These are phyloP conservation scores for Zygosaccharomyces siamensis DNA, from an alignment of 805 yeast species.

Conservation along the genomic window DNA sequence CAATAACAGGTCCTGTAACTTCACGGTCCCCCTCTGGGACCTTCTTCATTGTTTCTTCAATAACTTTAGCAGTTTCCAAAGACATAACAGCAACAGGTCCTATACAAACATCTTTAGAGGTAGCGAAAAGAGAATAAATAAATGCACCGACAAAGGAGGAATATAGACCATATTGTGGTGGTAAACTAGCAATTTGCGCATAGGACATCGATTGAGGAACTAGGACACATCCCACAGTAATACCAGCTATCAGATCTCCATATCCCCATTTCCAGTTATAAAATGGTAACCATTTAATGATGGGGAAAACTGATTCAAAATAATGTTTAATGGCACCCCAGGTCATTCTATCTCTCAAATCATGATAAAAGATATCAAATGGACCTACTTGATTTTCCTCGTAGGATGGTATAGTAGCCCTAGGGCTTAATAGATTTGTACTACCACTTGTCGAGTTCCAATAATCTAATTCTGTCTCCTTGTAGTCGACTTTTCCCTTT, in stretches of 20 bases:
- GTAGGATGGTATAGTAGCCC: slow-evolving; percentile 13
- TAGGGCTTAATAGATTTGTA: background rate
- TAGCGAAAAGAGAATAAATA: slow-evolving; percentile 85
- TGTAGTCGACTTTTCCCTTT: slow-evolving; percentile 2
- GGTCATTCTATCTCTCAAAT: slow-evolving; percentile 28
- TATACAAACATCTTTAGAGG: slow-evolving; percentile 90
- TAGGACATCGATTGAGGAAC: slow-evolving; percentile 97
- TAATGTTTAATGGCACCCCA: slow-evolving; percentile 42
- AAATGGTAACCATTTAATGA: slow-evolving; percentile 76
- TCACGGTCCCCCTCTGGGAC: slow-evolving; percentile 37
- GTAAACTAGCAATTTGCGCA: slow-evolving; percentile 77
- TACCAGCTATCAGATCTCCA: slow-evolving; percentile 84
- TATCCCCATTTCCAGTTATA: slow-evolving; percentile 77
- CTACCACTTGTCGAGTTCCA: background rate
- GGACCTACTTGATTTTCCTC: slow-evolving; percentile 21
- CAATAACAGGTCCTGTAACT: slow-evolving; percentile 63
- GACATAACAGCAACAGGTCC: slow-evolving; percentile 99
- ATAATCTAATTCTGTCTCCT: slow-evolving; percentile 11
- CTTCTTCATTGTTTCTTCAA: slow-evolving; percentile 54
- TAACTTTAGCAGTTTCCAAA: slow-evolving; percentile 72
- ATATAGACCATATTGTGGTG: slow-evolving; percentile 82
- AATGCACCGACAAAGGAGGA: slow-evolving; percentile 90
- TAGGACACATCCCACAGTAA: slow-evolving; percentile 87
- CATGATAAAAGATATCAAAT: slow-evolving; percentile 23
- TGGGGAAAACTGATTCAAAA: slow-evolving; percentile 66